Base-by-base conservation (phyloP, 768 basidiomycete species). In the Suillus ampliporus region DNA sequence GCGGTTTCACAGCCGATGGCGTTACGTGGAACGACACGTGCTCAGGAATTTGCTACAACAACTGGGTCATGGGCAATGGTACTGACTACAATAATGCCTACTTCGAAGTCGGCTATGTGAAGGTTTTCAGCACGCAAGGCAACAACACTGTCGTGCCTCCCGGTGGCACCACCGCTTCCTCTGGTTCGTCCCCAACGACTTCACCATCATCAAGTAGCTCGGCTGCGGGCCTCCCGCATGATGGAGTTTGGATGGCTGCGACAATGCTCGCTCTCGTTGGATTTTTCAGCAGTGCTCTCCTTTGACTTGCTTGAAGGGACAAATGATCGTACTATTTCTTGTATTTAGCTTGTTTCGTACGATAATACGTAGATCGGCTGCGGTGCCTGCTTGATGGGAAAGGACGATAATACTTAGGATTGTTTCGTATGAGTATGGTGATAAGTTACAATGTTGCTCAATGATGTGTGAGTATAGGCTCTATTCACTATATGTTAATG, bases 21-120 rank as follows among this genome's bases (percentile, higher is more conserved):
- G 62, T 76, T 43, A 78, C 86, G 46, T 88, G 91, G 74, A 72
- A 79, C 4, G 72, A 85, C 66, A 90, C 89, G 0, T 91, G 89
- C 76, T 70, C 79, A 6, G 88, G 87, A n/a, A 75, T 77, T 1
- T 89, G 91, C 74, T 92, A 93, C 75, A 79, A 82, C 13, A 84
- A 89, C 76, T 90, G 85, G 61, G 90, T 92, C 46, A 76, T 89
- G 61, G 88, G 88, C 9, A 71, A 84, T 61, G 82, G 85, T 4
- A 82, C 85, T 19, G 83, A 81, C 67, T 92, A 87, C 74, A 80
- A 84, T 70, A 81, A 78, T 37, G 89, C 89, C 1, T 90, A 87
- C 77, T 94, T 92, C 67, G 91, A 93, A 71, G 82, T 94, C 58
- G 80, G 82, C 15, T 86, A 81, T 34, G 79, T 91, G 62, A 80